Percentiles rank a stretch among this genome's conserved stretches.
These are phyloP conservation scores for Marchantia polymorpha DNA, from an alignment of 225 moss, liverwort and hornwort genomes.

Conservation along the genomic window DNA sequence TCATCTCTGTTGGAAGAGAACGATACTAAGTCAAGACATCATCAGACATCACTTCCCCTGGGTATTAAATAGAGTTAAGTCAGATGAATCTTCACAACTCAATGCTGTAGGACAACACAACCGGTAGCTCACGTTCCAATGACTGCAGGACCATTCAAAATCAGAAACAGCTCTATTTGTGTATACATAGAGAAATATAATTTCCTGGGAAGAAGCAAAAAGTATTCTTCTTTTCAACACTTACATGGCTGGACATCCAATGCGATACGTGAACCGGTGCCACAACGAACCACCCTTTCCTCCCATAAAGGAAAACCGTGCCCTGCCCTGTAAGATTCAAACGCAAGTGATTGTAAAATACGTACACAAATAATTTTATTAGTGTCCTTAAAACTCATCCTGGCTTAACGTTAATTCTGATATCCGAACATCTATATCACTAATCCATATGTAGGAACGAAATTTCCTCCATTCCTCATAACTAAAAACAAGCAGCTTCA, in stretches of 20 bases:
- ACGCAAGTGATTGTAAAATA: neutral
- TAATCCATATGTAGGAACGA: neutral
- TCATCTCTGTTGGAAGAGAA: slow-evolving; percentile 38
- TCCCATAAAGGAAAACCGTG: slow-evolving; percentile 98
- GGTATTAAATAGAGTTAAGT: neutral
- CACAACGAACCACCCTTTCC: slow-evolving; percentile 88
- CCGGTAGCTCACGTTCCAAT: neutral
- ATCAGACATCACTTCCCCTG: neutral
- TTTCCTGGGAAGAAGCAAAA: neutral
- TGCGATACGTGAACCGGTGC: slow-evolving; percentile 77
- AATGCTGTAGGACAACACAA: neutral
- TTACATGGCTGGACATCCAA: slow-evolving; percentile 36
- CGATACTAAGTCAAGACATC: neutral
- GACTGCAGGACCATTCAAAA: too few relatives aligned
- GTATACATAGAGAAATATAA: too few relatives aligned
- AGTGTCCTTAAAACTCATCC: neutral
- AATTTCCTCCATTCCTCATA: neutral
- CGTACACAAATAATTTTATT: neutral
- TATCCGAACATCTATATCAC: too few relatives aligned
- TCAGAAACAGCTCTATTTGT: too few relatives aligned
- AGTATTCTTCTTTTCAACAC: neutral
- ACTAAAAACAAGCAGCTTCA: neutral
- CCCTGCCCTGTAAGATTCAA: slow-evolving; percentile 63
- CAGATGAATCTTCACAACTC: neutral
- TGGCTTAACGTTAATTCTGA: too few relatives aligned